Evolutionary conservation across 1,139 yeast species (phyloP).

Genomic region (Groenewaldozyma sp.): DNA sequence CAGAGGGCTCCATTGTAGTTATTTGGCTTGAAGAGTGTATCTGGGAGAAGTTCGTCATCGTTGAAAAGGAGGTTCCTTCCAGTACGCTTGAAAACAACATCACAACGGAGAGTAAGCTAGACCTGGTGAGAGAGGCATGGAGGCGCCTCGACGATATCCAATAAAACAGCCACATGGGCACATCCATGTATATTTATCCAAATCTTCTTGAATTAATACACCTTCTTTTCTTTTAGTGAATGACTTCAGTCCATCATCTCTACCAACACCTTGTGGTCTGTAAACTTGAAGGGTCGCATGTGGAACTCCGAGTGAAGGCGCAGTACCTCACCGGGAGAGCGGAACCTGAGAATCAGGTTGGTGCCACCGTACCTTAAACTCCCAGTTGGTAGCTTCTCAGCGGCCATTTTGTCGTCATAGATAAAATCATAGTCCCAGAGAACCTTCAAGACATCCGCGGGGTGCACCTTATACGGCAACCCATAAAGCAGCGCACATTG

Average conservation of each 20-base stretch:
- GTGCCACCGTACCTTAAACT: conserved; percentile 26
- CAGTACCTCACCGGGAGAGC: conserved; percentile 39
- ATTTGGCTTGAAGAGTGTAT: conserved; percentile 60
- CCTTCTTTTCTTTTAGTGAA: neutral
- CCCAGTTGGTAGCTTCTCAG: conserved; percentile 25
- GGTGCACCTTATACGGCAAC: conserved; percentile 29
- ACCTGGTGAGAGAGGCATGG: conserved; percentile 70
- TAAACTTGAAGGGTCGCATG: conserved; percentile 37
- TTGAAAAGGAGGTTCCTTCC: conserved; percentile 36
- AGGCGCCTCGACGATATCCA: conserved; percentile 41
- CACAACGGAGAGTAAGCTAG: conserved; percentile 36
- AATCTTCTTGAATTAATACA: neutral
- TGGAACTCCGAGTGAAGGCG: conserved; percentile 49
- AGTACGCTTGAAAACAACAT: conserved; percentile 7
- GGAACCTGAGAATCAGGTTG: conserved; percentile 42
- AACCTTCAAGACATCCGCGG: conserved; percentile 25
- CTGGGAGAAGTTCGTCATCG: conserved; percentile 79
- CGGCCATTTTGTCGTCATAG: conserved; percentile 26
- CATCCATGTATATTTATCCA: neutral
- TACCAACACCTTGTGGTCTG: conserved; percentile 28
- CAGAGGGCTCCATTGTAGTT: conserved; percentile 54
- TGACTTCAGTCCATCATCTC: conserved; percentile 30
- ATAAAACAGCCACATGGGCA: conserved; percentile 3
- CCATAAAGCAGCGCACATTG: conserved; percentile 33
- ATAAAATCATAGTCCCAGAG: conserved; percentile 38